These are phyloP conservation scores for Cryptococcus sp. DNA, from an alignment of 1,284 basidiomycete species.

Conservation along the genomic window DNA sequence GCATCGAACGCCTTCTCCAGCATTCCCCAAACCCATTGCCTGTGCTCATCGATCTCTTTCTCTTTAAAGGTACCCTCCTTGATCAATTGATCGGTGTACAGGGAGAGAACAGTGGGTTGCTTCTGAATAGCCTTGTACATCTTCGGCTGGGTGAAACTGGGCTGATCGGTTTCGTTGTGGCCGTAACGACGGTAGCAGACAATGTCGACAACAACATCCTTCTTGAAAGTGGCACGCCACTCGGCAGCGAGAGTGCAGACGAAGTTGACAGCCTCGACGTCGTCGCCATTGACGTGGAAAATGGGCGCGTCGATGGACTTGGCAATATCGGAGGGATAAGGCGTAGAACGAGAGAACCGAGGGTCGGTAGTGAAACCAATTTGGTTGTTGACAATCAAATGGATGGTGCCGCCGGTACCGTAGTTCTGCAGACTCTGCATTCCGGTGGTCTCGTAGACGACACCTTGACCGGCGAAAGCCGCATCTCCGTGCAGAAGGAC, in stretches of 20 bases:
- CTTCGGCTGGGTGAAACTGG: constrained; percentile 95
- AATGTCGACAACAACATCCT: constrained; percentile 97
- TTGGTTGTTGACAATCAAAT: constrained; percentile 99
- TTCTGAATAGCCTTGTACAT: constrained; percentile 99
- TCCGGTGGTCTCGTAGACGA: constrained; percentile 99
- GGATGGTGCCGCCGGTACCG: constrained; percentile 96
- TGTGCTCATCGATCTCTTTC: constrained; percentile 96
- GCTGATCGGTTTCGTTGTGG: constrained; percentile 99
- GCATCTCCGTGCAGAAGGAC: constrained; percentile 98
- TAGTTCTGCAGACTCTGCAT: constrained; percentile 94
- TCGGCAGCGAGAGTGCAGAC: constrained; percentile 98
- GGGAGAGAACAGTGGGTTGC: constrained; percentile 86
- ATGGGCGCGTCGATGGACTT: constrained; percentile 98
- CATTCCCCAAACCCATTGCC: constrained; percentile 99
- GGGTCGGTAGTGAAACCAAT: constrained; percentile 99
- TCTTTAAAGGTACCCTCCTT: constrained; percentile 92
- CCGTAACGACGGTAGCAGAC: constrained; percentile 99
- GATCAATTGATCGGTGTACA: constrained; percentile 89
- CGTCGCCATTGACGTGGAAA: constrained; percentile 99
- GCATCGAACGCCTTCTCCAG: constrained; percentile 89
- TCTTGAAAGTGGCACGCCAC: constrained; percentile 97
- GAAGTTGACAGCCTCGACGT: constrained; percentile 96
- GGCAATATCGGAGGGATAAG: constrained; percentile 98
- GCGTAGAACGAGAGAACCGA: constrained; percentile 93
- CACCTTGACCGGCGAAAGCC: constrained; percentile 96